Evolutionary conservation across 2,329 filamentous ascomycete genomes (phyloP).

Genomic region (Calonectria henricotiae): DNA sequence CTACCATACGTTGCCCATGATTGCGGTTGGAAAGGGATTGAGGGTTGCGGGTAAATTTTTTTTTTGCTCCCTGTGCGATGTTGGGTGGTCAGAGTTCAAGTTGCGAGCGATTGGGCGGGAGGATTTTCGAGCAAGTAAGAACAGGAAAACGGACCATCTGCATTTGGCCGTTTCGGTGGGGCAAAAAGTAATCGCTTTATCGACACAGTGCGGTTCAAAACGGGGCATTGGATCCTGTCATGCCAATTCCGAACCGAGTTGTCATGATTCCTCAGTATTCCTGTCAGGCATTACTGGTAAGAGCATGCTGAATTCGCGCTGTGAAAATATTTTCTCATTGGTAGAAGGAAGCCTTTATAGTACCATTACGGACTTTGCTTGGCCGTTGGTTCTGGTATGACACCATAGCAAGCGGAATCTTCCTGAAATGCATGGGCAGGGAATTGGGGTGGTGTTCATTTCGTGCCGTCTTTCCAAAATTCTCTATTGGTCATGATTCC

Average conservation of each 20-base stretch:
- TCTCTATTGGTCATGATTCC: background rate
- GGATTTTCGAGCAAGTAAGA: conserved; percentile 26
- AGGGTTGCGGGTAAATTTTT: conserved; percentile 29
- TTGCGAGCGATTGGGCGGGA: conserved; percentile 35
- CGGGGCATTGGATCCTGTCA: conserved; percentile 1
- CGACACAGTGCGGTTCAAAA: conserved; percentile 14
- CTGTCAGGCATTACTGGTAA: too few species aligned
- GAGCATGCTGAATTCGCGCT: background rate
- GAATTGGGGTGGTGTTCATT: too few species aligned
- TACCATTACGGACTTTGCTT: background rate
- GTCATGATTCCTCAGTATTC: conserved; percentile 21
- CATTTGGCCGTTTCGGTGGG: conserved; percentile 21
- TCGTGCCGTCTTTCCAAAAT: background rate
- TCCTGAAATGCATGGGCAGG: too few species aligned
- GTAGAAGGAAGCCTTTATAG: background rate
- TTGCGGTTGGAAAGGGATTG: conserved; percentile 42
- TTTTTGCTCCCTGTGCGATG: conserved; percentile 41
- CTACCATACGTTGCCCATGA: conserved; percentile 59
- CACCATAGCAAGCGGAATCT: too few species aligned
- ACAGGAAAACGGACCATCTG: conserved; percentile 35
- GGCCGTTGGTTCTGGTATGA: background rate
- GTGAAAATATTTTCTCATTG: background rate
- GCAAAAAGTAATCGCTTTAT: conserved; percentile 26
- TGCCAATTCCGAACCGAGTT: conserved; percentile 5
- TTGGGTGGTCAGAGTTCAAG: conserved; percentile 38